A percentile compares a stretch with the other conserved stretches of the same genome.
phyloP scores from a whole-genome alignment of 2,329 filamentous ascomycete species.

The Fonsecaea nubica region DNA sequence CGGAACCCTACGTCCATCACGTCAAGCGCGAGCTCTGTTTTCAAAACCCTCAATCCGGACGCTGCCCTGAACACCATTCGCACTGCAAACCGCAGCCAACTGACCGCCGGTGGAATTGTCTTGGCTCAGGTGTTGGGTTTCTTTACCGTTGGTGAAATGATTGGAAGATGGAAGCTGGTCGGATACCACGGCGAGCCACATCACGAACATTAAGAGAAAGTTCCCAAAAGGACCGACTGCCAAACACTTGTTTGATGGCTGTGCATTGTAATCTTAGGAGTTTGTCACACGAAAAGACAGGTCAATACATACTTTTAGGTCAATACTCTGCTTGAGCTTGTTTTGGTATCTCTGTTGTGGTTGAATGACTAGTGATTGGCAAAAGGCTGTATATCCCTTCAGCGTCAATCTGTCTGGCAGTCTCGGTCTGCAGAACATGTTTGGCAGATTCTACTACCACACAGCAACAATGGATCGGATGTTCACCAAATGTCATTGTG shows the following conservation, averaged over 20 bases:
- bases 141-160: slow-evolving; percentile 97
- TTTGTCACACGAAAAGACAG: slow-evolving; percentile 32
- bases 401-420: not conserved
- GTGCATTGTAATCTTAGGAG: slow-evolving; percentile 37
- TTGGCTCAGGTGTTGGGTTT: slow-evolving; percentile 89
- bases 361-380: not conserved
- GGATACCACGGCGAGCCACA: slow-evolving; percentile 79
- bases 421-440: not conserved
- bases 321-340: not conserved
- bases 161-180: slow-evolving; percentile 92
- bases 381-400: not conserved
- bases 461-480: not conserved
- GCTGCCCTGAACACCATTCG: slow-evolving; percentile 65
- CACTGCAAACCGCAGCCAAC: slow-evolving; percentile 73
- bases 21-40: slow-evolving; percentile 55
- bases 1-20: slow-evolving; percentile 70
- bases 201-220: slow-evolving; percentile 48
- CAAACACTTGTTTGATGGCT: slow-evolving; percentile 7
- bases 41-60: slow-evolving; percentile 63
- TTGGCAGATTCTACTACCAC: not conserved
- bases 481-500: not conserved
- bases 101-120: slow-evolving; percentile 76
- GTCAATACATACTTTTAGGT: slow-evolving; percentile 35
- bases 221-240: slow-evolving; percentile 11
- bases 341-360: not conserved